Conservation (phyloP, 192 early-diverging fungal genomes). For the Ramicandelaber brevisporus region DNA sequence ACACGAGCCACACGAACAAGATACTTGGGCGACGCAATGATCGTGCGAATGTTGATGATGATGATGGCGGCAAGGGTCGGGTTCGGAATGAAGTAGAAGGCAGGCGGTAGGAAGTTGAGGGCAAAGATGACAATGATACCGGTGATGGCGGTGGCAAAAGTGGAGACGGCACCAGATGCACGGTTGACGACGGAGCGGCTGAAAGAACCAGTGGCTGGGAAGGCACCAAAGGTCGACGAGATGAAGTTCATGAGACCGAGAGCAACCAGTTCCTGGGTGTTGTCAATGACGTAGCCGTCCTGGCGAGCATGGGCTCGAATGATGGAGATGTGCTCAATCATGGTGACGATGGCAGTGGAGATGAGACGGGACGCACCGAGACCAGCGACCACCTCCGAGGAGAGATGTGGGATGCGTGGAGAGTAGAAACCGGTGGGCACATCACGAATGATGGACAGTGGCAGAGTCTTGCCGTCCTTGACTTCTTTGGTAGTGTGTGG, state of each 20-base stretch:
- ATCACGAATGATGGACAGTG: slow-evolving; percentile 33
- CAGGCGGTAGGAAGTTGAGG: slow-evolving; percentile 54
- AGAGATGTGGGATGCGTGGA: slow-evolving; percentile 25
- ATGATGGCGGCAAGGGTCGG: slow-evolving; percentile 63
- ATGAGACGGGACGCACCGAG: slow-evolving; percentile 25
- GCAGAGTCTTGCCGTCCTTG: slow-evolving; percentile 14
- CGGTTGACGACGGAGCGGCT: slow-evolving; percentile 80
- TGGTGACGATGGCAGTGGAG: slow-evolving; percentile 39
- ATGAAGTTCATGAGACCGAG: slow-evolving; percentile 70
- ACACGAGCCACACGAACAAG: slow-evolving; percentile 37
- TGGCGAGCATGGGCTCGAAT: slow-evolving; percentile 63
- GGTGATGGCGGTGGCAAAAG: slow-evolving; percentile 52
- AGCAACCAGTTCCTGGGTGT: slow-evolving; percentile 76
- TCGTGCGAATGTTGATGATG: slow-evolving; percentile 57
- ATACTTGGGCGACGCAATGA: slow-evolving; percentile 35
- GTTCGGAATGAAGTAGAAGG: slow-evolving; percentile 67
- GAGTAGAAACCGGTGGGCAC: slow-evolving; percentile 50
- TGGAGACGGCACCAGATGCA: slow-evolving; percentile 61
- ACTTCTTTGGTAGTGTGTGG: slow-evolving; percentile 18
- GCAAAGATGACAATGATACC: slow-evolving; percentile 56
- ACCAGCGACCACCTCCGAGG: slow-evolving; percentile 17
- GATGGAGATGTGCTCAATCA: slow-evolving; percentile 83
- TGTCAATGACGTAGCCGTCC: slow-evolving; percentile 57
- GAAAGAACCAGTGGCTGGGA: slow-evolving; percentile 81
- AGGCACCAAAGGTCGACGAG: slow-evolving; percentile 67